Percentiles rank a stretch among this genome's conserved stretches.
Evolutionary conservation across 106 monocot genomes (phyloP).

Genomic region (Posidonia australis): DNA sequence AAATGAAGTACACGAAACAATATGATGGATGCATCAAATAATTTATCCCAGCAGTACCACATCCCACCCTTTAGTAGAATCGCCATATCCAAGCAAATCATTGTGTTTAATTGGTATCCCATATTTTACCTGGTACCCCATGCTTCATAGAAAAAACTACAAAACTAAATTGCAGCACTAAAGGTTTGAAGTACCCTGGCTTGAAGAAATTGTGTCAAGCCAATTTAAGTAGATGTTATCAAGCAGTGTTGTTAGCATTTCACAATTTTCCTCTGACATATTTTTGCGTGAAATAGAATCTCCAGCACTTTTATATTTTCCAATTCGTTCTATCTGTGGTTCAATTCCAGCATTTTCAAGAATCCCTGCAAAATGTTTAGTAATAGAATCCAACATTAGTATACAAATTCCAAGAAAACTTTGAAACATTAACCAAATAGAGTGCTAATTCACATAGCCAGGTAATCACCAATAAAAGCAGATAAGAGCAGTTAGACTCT

Average conservation of each 20-base stretch:
- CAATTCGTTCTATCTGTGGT: conserved; percentile 75
- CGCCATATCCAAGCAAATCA: no score
- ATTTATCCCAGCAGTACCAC: no score
- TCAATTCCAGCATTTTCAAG: conserved; percentile 90
- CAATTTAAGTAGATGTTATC: conserved; percentile 91
- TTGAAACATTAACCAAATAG: neutral
- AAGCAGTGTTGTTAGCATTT: conserved; percentile 78
- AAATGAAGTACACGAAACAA: no score
- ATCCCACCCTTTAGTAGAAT: no score
- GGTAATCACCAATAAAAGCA: no score
- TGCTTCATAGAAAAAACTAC: neutral
- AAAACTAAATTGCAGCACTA: neutral
- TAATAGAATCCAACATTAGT: neutral
- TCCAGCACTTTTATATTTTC: conserved; percentile 89
- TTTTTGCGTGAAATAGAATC: conserved; percentile 62
- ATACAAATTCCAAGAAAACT: neutral
- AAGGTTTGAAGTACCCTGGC: conserved; percentile 37
- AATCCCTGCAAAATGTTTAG: conserved; percentile 38
- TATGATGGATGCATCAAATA: no score
- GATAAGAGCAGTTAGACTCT: no score
- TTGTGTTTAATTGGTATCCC: neutral
- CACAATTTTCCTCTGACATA: conserved; percentile 80
- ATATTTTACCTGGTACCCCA: neutral
- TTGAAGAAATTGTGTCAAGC: conserved; percentile 65
- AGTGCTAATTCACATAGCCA: neutral